Conservation (phyloP, 2,329 filamentous ascomycete genomes). For the Venturiaceae sp. region DNA sequence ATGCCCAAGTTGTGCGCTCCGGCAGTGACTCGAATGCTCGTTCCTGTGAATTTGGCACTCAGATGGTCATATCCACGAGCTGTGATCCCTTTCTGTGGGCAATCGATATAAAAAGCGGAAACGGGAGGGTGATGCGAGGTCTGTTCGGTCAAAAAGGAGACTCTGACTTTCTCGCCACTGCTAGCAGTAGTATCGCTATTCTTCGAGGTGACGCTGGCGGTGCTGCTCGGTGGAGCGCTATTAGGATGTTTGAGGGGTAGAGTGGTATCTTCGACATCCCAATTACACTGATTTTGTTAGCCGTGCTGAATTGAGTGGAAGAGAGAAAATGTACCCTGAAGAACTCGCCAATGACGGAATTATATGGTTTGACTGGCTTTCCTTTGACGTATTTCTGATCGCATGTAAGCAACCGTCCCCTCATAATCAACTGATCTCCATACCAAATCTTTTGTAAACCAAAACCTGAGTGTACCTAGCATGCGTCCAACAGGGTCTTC, state of each 20-base stretch:
- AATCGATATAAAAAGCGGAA: conserved; percentile 89
- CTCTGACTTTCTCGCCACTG: conserved; percentile 47
- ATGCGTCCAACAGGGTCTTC: conserved; percentile 88
- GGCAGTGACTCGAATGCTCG: conserved; percentile 81
- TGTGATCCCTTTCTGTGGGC: conserved; percentile 78
- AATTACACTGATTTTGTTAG: conserved; percentile 60
- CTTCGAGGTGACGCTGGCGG: conserved; percentile 25
- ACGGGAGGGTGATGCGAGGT: conserved; percentile 97
- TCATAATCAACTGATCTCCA: conserved; percentile 7
- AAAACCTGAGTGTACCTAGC: conserved; percentile 89
- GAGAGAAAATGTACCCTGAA: conserved; percentile 60
- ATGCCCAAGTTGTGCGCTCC: conserved; percentile 94
- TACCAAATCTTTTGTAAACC: conserved; percentile 94
- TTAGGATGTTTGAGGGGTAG: conserved; percentile 44
- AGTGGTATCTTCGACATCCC: conserved; percentile 77
- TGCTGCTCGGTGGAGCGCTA: conserved; percentile 29
- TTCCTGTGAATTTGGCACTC: conserved; percentile 95
- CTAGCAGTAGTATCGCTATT: conserved; percentile 19
- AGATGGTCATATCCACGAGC: conserved; percentile 93
- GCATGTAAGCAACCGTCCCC: conserved; percentile 12
- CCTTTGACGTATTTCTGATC: conserved; percentile 89
- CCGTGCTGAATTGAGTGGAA: conserved; percentile 7
- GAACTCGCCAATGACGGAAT: conserved; percentile 93
- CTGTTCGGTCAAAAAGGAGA: conserved; percentile 95
- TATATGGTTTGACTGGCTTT: conserved; percentile 98